Conservation (phyloP, 148 eudicot species). For the Dysphania ambrosioides region DNA sequence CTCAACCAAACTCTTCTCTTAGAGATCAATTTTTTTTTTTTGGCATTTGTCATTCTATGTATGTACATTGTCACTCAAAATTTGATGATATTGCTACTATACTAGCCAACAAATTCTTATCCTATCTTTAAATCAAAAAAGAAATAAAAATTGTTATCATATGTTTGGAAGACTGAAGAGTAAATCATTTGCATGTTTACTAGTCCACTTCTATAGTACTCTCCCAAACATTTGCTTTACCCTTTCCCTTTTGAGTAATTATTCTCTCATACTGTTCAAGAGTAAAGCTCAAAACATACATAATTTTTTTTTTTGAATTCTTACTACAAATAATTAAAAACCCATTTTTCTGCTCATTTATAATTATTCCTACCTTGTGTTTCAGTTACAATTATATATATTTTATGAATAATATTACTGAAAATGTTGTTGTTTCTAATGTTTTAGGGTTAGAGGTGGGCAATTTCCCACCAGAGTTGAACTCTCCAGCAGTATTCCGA, state of each 20-base stretch:
- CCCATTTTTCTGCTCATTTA: no score
- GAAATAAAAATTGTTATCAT: neutral
- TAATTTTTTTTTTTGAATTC: no score
- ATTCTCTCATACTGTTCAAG: conserved; percentile 2
- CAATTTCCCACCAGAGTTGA: conserved; percentile 73
- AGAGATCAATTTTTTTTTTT: no score
- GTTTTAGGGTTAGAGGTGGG: conserved; percentile 49
- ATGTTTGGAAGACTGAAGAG: no score
- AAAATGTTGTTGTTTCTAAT: neutral
- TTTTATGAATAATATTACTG: no score
- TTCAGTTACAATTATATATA: no score
- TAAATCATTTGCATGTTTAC: conserved; percentile 35
- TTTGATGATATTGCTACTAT: neutral
- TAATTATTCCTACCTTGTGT: no score
- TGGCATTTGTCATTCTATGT: conserved; percentile 16
- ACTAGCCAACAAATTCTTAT: conserved; percentile 25
- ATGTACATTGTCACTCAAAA: neutral
- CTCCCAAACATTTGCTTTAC: conserved; percentile 12
- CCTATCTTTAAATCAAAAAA: no score
- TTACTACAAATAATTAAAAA: no score
- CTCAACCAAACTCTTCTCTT: neutral
- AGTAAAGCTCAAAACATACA: neutral
- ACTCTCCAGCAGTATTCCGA: conserved; percentile 65
- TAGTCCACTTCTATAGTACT: conserved; percentile 25
- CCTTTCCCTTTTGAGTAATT: neutral